Conservation (phyloP, 176 grass and related monocot genomes). For the Poa pratensis region DNA sequence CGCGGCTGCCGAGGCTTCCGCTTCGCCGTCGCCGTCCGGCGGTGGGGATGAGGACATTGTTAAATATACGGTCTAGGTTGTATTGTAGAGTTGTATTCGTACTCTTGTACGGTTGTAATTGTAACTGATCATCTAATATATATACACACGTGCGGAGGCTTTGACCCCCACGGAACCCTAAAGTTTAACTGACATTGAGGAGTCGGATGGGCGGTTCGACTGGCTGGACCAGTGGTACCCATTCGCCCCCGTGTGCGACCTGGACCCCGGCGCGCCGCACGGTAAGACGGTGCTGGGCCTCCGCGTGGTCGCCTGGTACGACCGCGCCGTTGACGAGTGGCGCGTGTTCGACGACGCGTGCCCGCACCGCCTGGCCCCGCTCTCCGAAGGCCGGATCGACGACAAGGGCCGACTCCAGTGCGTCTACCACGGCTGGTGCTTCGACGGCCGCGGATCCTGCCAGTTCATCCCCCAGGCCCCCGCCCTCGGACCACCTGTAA, state of each 20-base stretch:
- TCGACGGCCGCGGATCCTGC: conserved; percentile 78
- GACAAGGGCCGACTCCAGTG: conserved; percentile 81
- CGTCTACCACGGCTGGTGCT: conserved; percentile 98
- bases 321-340: conserved; percentile 60
- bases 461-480: conserved; percentile 89
- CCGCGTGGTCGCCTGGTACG: conserved; percentile 76
- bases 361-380: conserved; percentile 86
- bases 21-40: neutral
- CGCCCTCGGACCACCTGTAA: conserved; percentile 56
- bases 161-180: too few relatives aligned
- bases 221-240: conserved; percentile 96
- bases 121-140: too few relatives aligned
- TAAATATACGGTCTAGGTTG: too few relatives aligned
- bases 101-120: too few relatives aligned
- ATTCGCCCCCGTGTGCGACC: conserved; percentile 70
- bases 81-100: too few relatives aligned
- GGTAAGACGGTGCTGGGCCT: conserved; percentile 88
- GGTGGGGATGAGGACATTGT: too few relatives aligned
- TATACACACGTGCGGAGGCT: too few relatives aligned
- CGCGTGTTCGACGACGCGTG: conserved; percentile 86
- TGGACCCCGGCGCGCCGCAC: conserved; percentile 73
- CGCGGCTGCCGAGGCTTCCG: neutral
- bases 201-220: conserved; percentile 46
- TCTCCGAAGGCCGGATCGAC: conserved; percentile 89
- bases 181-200: neutral